Conservation (phyloP, 208 protist species). For the Wallacemonas rigidus region DNA sequence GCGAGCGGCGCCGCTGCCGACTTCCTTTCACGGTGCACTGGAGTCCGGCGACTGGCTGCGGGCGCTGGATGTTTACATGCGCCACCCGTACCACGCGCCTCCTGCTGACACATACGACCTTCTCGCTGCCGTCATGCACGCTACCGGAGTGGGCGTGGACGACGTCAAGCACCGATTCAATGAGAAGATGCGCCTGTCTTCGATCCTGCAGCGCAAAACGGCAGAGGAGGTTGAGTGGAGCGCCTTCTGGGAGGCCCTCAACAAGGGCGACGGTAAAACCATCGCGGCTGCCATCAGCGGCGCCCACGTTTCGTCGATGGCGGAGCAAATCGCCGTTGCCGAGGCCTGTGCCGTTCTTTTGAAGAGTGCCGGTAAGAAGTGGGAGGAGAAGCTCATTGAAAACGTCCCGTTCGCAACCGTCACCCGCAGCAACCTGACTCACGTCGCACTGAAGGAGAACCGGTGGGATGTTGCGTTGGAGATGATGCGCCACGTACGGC, state of each 20-base stretch:
- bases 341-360: constrained; percentile 89
- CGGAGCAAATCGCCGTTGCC: constrained; percentile 75
- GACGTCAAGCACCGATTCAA: constrained; percentile 89
- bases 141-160: constrained; percentile 76
- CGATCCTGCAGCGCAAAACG: constrained; percentile 62
- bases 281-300: constrained; percentile 74
- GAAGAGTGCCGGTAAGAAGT: constrained; percentile 60
- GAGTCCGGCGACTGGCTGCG: constrained; percentile 82
- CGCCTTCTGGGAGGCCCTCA: constrained; percentile 84
- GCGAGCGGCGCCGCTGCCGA: constrained; percentile 84
- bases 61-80: constrained; percentile 80
- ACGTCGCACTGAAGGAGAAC: constrained; percentile 59
- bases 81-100: constrained; percentile 87
- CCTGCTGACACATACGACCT: constrained; percentile 88
- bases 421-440: constrained; percentile 77
- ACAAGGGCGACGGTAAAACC: constrained; percentile 77
- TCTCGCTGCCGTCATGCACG: constrained; percentile 81
- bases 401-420: constrained; percentile 82
- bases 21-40: constrained; percentile 71
- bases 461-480: constrained; percentile 83
- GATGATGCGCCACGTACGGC: constrained; percentile 69
- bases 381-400: constrained; percentile 77
- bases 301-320: constrained; percentile 38
- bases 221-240: constrained; percentile 89
- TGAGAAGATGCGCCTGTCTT: constrained; percentile 81